Percentiles rank a stretch among this genome's conserved stretches.
These are phyloP conservation scores for Cordyceps javanica DNA, from an alignment of 2,329 filamentous ascomycete genomes.

Conservation along the genomic window DNA sequence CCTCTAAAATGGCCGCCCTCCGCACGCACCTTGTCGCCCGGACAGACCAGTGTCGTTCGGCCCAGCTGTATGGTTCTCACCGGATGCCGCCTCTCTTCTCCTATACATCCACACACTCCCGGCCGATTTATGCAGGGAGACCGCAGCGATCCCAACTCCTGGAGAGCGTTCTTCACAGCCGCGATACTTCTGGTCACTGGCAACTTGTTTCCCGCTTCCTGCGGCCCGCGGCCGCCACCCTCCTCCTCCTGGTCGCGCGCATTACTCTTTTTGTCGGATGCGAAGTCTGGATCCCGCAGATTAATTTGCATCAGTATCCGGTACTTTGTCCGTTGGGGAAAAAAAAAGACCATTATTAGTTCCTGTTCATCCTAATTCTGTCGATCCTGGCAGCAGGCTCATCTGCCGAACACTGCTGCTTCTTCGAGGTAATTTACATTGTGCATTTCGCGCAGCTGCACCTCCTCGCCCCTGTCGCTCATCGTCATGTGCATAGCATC, in stretches of 20 bases:
- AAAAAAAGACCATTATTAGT: too few species aligned
- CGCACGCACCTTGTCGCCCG: not conserved
- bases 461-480: not conserved
- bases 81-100: not conserved
- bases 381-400: too few species aligned
- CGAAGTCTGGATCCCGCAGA: not conserved
- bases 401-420: too few species aligned
- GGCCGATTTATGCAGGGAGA: not conserved
- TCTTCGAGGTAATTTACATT: too few species aligned
- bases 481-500: not conserved
- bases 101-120: slow-evolving; percentile 2
- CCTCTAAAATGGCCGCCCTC: slow-evolving; percentile 3
- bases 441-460: too few species aligned
- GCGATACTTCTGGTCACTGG: not conserved
- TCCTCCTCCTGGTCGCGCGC: too few species aligned
- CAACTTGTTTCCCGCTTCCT: not conserved
- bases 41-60: not conserved
- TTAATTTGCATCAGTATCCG: not conserved
- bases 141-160: not conserved
- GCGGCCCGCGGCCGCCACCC: not conserved
- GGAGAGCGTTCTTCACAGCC: not conserved
- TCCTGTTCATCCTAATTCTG: too few species aligned
- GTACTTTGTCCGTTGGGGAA: too few species aligned
- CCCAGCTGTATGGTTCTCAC: slow-evolving; percentile 3
- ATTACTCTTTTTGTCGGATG: not conserved